phyloP scores from a whole-genome alignment of 2,329 filamentous ascomycete species.

The Colletotrichum incanum region DNA sequence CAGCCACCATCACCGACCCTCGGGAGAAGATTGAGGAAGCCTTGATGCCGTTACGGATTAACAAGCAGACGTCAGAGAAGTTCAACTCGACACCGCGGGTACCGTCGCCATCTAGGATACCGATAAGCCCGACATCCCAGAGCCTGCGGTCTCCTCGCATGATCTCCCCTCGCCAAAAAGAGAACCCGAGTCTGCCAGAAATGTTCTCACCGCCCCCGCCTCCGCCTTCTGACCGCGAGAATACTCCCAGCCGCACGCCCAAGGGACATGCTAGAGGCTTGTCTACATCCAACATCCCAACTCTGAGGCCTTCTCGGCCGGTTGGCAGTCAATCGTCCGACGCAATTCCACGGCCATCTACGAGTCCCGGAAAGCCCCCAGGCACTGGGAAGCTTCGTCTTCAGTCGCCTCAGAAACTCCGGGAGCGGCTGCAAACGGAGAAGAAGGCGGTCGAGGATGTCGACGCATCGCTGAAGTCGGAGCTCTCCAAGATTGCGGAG shows the following conservation, averaged over 20 bases:
- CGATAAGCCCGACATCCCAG: slow-evolving; percentile 63
- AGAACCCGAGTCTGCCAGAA: slow-evolving; percentile 54
- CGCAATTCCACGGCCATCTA: slow-evolving; percentile 47
- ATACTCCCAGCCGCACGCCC: slow-evolving; percentile 26
- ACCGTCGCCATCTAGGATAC: slow-evolving; percentile 65
- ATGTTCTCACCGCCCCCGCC: slow-evolving; percentile 31
- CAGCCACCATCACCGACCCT: slow-evolving; percentile 67
- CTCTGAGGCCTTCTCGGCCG: slow-evolving; percentile 61
- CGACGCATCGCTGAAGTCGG: slow-evolving; percentile 79
- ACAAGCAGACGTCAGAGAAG: slow-evolving; percentile 70
- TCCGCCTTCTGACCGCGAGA: slow-evolving; percentile 33
- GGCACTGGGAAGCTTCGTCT: slow-evolving; percentile 73
- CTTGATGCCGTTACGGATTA: slow-evolving; percentile 66
- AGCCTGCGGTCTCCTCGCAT: slow-evolving; percentile 58
- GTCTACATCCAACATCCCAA: slow-evolving; percentile 70
- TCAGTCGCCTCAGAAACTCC: slow-evolving; percentile 81
- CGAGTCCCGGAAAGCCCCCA: slow-evolving; percentile 58
- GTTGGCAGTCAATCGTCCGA: slow-evolving; percentile 47
- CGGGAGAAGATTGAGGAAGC: slow-evolving; percentile 54
- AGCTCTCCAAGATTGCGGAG: slow-evolving; percentile 84
- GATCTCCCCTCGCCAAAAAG: slow-evolving; percentile 58
- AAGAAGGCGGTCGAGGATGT: slow-evolving; percentile 81
- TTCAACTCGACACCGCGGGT: slow-evolving; percentile 68
- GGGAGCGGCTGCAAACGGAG: slow-evolving; percentile 88
- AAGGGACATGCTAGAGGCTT: slow-evolving; percentile 64